phyloP scores from a whole-genome alignment of 345 rosid species.

The Murraya koenigii region DNA sequence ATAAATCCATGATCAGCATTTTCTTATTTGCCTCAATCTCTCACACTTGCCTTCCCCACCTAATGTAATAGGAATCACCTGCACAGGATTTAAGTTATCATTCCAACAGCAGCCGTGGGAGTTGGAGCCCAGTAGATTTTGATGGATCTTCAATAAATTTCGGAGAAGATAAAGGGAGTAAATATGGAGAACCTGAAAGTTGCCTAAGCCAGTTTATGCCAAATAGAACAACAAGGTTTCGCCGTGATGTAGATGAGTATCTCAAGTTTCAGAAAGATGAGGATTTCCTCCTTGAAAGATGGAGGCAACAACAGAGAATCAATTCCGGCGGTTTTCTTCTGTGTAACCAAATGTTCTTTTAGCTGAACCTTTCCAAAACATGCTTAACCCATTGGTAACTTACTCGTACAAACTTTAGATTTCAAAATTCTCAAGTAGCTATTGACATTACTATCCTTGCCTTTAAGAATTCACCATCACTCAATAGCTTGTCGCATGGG shows the following conservation, averaged over 20 bases:
- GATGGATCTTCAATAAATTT: slow-evolving; percentile 25
- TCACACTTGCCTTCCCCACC: background rate
- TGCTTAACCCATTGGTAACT: background rate
- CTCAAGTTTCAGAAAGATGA: slow-evolving; percentile 46
- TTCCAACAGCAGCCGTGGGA: slow-evolving; percentile 69
- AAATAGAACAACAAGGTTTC: slow-evolving; percentile 24
- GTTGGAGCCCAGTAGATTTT: slow-evolving; percentile 66
- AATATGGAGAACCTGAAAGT: slow-evolving; percentile 25
- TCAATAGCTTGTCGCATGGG: background rate
- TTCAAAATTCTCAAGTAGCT: background rate
- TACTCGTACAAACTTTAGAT: slow-evolving; percentile 6
- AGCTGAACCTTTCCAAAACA: background rate
- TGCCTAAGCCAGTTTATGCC: slow-evolving; percentile 9
- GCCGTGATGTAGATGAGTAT: slow-evolving; percentile 58
- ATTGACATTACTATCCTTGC: background rate
- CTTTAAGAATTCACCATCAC: too few relatives aligned
- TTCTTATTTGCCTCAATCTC: background rate
- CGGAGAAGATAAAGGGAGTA: slow-evolving; percentile 24
- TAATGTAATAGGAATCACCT: slow-evolving; percentile 38
- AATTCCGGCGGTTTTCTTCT: slow-evolving; percentile 63
- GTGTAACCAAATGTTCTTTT: slow-evolving; percentile 46
- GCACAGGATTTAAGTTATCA: slow-evolving; percentile 37
- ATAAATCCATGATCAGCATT: background rate
- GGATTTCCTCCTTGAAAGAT: slow-evolving; percentile 55
- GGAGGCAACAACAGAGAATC: slow-evolving; percentile 69